Percentiles rank a stretch among this genome's conserved stretches.
Conservation (phyloP, 116 monocot species). For the Dioscorea cayenensis region DNA sequence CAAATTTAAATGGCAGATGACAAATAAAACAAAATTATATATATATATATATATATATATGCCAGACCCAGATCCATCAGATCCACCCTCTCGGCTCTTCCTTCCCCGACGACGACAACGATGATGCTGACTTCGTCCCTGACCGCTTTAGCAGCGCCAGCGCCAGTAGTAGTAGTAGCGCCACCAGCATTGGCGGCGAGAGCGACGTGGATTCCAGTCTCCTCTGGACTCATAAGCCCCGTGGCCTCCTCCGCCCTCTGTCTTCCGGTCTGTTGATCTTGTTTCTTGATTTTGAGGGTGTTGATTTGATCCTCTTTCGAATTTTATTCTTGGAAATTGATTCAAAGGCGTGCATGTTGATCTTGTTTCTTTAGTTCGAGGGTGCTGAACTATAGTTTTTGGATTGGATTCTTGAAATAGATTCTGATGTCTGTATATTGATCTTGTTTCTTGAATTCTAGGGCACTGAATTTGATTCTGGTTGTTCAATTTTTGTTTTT, state of each 20-base stretch:
- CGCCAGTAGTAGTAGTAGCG: slow-evolving; percentile 11
- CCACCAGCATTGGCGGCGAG: slow-evolving; percentile 4
- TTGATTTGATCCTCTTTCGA: too few relatives aligned
- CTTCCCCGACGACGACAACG: slow-evolving; percentile 5
- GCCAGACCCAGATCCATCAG: slow-evolving; percentile 94
- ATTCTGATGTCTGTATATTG: too few relatives aligned
- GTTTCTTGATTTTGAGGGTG: too few relatives aligned
- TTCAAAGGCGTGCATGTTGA: too few relatives aligned
- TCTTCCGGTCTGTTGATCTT: slow-evolving; percentile 50
- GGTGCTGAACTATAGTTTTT: too few relatives aligned
- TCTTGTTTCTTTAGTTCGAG: too few relatives aligned
- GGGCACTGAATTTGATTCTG: not conserved
- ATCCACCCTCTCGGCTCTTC: slow-evolving; percentile 51
- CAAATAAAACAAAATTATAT: too few relatives aligned
- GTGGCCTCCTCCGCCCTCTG: slow-evolving; percentile 80
- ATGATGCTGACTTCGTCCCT: not conserved
- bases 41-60: too few relatives aligned
- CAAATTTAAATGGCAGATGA: too few relatives aligned
- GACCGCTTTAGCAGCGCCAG: slow-evolving; percentile 34
- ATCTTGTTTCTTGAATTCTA: too few relatives aligned
- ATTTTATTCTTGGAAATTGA: too few relatives aligned
- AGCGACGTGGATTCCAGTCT: slow-evolving; percentile 8
- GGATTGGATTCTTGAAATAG: too few relatives aligned
- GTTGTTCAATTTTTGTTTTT: slow-evolving; percentile 3
- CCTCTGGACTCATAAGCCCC: slow-evolving; percentile 75